A percentile compares a stretch with the other conserved stretches of the same genome.
Evolutionary conservation across 1,139 yeast genomes (phyloP).

Genomic region (Candida glucosophila): DNA sequence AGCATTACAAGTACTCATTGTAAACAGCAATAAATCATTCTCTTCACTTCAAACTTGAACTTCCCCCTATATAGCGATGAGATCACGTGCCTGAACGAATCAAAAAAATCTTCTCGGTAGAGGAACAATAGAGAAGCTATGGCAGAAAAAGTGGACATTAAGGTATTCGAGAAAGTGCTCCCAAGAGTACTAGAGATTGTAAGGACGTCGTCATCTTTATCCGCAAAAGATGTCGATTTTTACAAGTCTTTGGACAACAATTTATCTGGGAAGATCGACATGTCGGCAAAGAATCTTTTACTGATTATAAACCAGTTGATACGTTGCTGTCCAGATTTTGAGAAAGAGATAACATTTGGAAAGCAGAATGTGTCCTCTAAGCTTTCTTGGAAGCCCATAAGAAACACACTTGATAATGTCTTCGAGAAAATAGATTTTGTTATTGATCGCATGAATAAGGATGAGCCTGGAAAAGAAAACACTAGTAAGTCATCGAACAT

Average conservation of each 20-base stretch:
- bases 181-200: slow-evolving; percentile 48
- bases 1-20: slow-evolving; percentile 39
- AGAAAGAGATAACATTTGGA: slow-evolving; percentile 23
- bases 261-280: slow-evolving; percentile 34
- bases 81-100: too few species aligned
- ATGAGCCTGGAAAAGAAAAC: slow-evolving; percentile 4
- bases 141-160: slow-evolving; percentile 3
- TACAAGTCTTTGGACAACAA: slow-evolving; percentile 57
- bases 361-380: slow-evolving; percentile 25
- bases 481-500: too few species aligned
- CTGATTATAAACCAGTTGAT: slow-evolving; percentile 42
- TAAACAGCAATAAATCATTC: too few species aligned
- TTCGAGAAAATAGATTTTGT: slow-evolving; percentile 68
- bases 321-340: slow-evolving; percentile 18
- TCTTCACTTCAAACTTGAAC: too few species aligned
- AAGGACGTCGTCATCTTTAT: slow-evolving; percentile 63
- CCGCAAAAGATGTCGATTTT: slow-evolving; percentile 75
- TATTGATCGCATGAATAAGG: slow-evolving; percentile 31
- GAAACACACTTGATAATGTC: slow-evolving; percentile 57
- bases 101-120: too few species aligned
- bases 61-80: too few species aligned
- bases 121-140: too few species aligned
- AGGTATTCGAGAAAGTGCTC: slow-evolving; percentile 16
- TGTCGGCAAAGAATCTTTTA: slow-evolving; percentile 37
- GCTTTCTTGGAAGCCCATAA: slow-evolving; percentile 52